A percentile compares a stretch with the other conserved stretches of the same genome.
These are phyloP conservation scores for Chloranthus sessilifolius DNA, from an alignment of 164 flowering plant species.

Conservation along the genomic window DNA sequence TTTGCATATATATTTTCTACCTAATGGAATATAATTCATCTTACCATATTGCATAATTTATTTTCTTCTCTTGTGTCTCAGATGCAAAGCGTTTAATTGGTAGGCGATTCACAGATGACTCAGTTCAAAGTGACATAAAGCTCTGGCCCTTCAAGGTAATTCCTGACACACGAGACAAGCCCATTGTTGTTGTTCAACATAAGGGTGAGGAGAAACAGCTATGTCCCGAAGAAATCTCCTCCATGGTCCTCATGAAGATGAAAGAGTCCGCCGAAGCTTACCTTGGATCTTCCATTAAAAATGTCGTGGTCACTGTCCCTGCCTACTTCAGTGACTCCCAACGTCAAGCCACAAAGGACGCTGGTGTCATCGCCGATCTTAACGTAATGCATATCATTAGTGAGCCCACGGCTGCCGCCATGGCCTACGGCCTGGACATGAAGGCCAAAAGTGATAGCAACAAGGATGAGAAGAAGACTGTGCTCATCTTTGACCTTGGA, in stretches of 20 bases:
- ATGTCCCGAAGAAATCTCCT: conserved; percentile 61
- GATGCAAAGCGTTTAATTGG: conserved; percentile 53
- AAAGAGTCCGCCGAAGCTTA: conserved; percentile 63
- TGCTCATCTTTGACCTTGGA: conserved; percentile 62
- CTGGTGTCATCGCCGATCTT: conserved; percentile 66
- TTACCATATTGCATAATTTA: background rate
- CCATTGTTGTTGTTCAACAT: conserved; percentile 27
- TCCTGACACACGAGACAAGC: conserved; percentile 31
- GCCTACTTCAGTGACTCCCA: conserved; percentile 71
- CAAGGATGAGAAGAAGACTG: conserved; percentile 77
- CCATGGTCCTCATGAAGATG: conserved; percentile 62
- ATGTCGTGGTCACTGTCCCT: conserved; percentile 69
- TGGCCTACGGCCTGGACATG: conserved; percentile 67
- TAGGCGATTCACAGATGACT: conserved; percentile 30
- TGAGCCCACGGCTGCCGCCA: conserved; percentile 71
- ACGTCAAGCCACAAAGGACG: conserved; percentile 71
- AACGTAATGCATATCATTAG: conserved; percentile 65
- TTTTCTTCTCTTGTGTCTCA: conserved; percentile 8
- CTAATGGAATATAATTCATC: no score
- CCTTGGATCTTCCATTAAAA: conserved; percentile 47
- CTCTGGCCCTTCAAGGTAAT: conserved; percentile 35
- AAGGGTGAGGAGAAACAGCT: conserved; percentile 57
- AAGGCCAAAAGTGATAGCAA: conserved; percentile 47
- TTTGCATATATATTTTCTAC: background rate
- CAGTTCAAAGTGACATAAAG: conserved; percentile 38